Evolutionary conservation across 306 rosid genomes (phyloP).

Genomic region (Rosa multiflora): DNA sequence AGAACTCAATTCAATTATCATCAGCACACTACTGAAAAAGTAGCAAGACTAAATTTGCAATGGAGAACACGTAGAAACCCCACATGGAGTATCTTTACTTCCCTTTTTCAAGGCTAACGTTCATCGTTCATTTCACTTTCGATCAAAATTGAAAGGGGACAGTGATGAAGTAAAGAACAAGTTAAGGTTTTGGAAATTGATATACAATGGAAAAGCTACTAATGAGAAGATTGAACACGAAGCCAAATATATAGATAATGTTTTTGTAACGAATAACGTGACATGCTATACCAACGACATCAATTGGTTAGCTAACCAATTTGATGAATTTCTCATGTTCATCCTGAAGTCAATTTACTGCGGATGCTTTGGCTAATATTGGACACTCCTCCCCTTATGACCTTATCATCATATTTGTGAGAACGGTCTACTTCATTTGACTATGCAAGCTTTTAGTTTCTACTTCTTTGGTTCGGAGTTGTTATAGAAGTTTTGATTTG

Average conservation of each 20-base stretch:
- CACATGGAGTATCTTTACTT: not conserved
- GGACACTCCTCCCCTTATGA: too few species aligned
- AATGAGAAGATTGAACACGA: not conserved
- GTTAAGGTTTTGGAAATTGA: slow-evolving; percentile 8
- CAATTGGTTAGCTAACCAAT: too few species aligned
- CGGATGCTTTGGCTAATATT: too few species aligned
- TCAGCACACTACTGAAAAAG: not conserved
- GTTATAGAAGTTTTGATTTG: too few species aligned
- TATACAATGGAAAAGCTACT: not conserved
- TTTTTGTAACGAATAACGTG: not conserved
- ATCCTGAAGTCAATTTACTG: too few species aligned
- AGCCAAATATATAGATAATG: not conserved
- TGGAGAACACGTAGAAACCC: not conserved
- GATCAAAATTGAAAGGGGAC: not conserved
- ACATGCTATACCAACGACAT: not conserved
- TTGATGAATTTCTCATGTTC: too few species aligned
- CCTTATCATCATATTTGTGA: too few species aligned
- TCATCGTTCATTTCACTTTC: not conserved
- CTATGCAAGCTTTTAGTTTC: too few species aligned
- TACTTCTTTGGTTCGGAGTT: too few species aligned
- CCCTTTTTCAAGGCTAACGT: not conserved
- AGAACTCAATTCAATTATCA: not conserved
- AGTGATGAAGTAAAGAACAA: not conserved
- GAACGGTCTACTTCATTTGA: too few species aligned
- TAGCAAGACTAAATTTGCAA: not conserved